Conservation (phyloP, 2,329 filamentous ascomycete species). For the Fusarium begoniae region DNA sequence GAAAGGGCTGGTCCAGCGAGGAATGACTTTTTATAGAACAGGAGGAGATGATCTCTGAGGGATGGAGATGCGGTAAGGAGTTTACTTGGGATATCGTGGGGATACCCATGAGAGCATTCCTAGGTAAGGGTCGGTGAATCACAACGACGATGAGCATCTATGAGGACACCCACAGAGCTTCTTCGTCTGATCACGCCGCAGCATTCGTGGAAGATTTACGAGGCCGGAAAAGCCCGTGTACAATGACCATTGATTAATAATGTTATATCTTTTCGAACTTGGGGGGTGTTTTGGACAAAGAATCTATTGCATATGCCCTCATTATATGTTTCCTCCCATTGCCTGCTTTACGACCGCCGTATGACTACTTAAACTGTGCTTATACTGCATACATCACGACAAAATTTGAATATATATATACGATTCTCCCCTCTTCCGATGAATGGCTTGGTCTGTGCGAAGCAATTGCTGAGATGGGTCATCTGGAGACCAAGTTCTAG, state of each 20-base stretch:
- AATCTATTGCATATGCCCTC: conserved; percentile 38
- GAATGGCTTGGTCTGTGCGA: not conserved
- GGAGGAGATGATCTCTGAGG: conserved; percentile 22
- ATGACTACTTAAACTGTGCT: not conserved
- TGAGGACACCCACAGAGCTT: conserved; percentile 23
- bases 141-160: conserved; percentile 13
- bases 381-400: not conserved
- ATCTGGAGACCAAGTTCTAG: not conserved
- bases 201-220: conserved; percentile 36
- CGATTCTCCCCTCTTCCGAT: not conserved
- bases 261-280: conserved; percentile 47
- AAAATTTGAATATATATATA: not conserved
- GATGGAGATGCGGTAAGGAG: conserved; percentile 18
- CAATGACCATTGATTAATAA: conserved; percentile 56
- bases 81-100: conserved; percentile 24
- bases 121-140: conserved; percentile 9
- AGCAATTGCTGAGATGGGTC: too few species aligned
- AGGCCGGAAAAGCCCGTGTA: conserved; percentile 50
- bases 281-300: conserved; percentile 40
- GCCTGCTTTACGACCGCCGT: not conserved
- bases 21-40: conserved; percentile 40
- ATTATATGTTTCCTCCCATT: conserved; percentile 7
- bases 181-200: conserved; percentile 15
- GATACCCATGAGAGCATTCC: conserved; percentile 9
- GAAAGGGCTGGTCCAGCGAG: conserved; percentile 21